phyloP scores from a whole-genome alignment of 768 basidiomycete species.

The Clathrus columnatus region DNA sequence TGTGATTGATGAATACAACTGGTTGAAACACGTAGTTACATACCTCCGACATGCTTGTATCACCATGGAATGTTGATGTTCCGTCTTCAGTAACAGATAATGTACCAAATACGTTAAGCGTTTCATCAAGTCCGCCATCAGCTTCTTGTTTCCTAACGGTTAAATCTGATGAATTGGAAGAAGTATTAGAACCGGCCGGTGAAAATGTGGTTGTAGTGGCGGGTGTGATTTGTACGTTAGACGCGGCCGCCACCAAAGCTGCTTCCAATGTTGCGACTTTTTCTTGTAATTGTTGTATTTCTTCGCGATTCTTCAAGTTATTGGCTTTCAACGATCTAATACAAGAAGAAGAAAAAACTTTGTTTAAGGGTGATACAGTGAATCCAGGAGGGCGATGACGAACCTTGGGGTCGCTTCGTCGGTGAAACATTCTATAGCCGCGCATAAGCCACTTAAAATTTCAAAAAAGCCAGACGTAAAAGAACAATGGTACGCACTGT shows the following conservation, averaged over 20 bases:
- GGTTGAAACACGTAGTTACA: neutral
- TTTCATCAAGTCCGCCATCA: neutral
- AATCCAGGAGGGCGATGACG: neutral
- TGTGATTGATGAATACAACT: neutral
- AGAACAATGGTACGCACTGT: neutral
- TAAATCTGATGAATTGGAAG: too few species aligned
- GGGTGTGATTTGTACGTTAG: neutral
- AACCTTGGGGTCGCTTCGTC: slow-evolving; percentile 7
- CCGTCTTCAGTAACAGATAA: slow-evolving; percentile 3
- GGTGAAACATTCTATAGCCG: slow-evolving; percentile 2
- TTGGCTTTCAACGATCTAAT: slow-evolving; percentile 6
- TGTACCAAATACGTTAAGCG: neutral
- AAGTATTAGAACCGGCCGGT: neutral
- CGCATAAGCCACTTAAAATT: neutral
- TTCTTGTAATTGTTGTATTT: neutral
- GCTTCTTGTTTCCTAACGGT: neutral
- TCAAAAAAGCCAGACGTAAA: neutral
- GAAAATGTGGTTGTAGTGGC: neutral
- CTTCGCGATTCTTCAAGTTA: slow-evolving; percentile 4
- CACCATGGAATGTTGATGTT: neutral
- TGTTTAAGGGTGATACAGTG: neutral
- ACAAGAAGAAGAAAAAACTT: neutral
- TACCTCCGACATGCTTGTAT: neutral
- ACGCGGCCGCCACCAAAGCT: neutral
- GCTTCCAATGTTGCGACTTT: neutral